Evolutionary conservation across 495 filamentous ascomycete species (phyloP).

Genomic region (Neurospora sp.): DNA sequence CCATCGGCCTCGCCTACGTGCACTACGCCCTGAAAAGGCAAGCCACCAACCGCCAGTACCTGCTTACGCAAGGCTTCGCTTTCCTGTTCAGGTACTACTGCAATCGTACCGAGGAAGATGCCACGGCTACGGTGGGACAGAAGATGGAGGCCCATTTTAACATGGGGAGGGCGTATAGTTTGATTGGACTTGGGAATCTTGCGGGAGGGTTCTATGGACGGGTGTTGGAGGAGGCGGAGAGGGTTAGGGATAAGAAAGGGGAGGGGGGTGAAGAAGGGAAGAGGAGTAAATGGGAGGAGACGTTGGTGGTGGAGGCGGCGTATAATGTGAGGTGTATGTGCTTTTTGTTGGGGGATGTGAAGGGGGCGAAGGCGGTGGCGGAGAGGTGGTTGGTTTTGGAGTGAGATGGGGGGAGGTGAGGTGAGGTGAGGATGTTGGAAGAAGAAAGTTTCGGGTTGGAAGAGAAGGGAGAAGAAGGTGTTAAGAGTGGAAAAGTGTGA

Average conservation of each 20-base stretch:
- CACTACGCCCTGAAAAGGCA: conserved; percentile 82
- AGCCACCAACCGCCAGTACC: conserved; percentile 77
- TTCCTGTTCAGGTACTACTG: conserved; percentile 74
- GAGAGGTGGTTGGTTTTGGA: conserved; percentile 20
- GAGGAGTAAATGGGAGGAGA: conserved; percentile 31
- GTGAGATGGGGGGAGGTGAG: conserved; percentile 9
- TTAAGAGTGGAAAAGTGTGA: no score
- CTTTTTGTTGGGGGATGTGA: conserved; percentile 23
- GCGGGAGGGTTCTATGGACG: conserved; percentile 64
- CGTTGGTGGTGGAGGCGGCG: conserved; percentile 65
- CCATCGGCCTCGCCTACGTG: conserved; percentile 63
- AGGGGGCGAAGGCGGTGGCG: conserved; percentile 18
- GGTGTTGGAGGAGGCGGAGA: conserved; percentile 19
- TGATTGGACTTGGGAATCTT: conserved; percentile 67
- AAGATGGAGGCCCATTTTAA: conserved; percentile 76
- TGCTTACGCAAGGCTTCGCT: conserved; percentile 70
- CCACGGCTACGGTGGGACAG: conserved; percentile 8
- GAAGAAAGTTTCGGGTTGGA: not conserved
- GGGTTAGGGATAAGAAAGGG: not conserved
- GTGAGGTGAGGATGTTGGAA: not conserved
- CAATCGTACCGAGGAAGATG: conserved; percentile 26
- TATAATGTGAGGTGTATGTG: conserved; percentile 53
- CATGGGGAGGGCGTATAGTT: conserved; percentile 68
- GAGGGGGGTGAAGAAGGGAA: not conserved
- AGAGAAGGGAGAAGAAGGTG: not conserved